phyloP scores from a whole-genome alignment of 2,329 filamentous ascomycete species.

The Cryphonectria japonica region DNA sequence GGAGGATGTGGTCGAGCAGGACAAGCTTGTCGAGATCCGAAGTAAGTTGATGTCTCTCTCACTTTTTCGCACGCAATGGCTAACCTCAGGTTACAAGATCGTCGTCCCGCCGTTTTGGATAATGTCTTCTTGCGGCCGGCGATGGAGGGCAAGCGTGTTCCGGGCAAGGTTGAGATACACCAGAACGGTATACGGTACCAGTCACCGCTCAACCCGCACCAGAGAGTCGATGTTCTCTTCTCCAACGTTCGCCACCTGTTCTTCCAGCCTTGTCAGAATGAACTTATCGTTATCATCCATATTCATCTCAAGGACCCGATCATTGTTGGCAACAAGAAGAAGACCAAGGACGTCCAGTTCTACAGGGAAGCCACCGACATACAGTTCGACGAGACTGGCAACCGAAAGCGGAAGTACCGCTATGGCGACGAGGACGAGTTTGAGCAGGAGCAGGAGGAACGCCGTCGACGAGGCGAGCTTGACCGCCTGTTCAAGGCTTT shows the following conservation, averaged over 20 bases:
- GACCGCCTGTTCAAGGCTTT: conserved; percentile 96
- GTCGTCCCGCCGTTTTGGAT: conserved; percentile 85
- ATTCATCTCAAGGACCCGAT: conserved; percentile 98
- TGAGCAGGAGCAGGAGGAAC: conserved; percentile 96
- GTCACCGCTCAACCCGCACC: conserved; percentile 76
- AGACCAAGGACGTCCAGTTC: conserved; percentile 98
- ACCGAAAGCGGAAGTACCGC: conserved; percentile 94
- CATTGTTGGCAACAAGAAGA: conserved; percentile 95
- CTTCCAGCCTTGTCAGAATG: conserved; percentile 96
- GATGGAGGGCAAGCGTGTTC: conserved; percentile 94
- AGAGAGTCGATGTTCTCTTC: conserved; percentile 91
- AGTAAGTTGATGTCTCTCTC: conserved; percentile 58
- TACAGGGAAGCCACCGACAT: conserved; percentile 98
- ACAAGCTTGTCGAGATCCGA: conserved; percentile 93
- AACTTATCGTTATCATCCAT: conserved; percentile 97
- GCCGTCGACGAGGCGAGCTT: conserved; percentile 84
- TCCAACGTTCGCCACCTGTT: conserved; percentile 98
- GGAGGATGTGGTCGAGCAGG: conserved; percentile 98
- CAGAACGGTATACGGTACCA: conserved; percentile 98
- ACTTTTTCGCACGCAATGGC: conserved; percentile 30
- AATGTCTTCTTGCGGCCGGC: conserved; percentile 95
- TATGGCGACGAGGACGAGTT: conserved; percentile 99
- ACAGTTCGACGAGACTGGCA: conserved; percentile 97
- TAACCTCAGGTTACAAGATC: conserved; percentile 63
- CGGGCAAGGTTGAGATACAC: conserved; percentile 95